A percentile compares a stretch with the other conserved stretches of the same genome.
phyloP scores from a whole-genome alignment of 2,329 filamentous ascomycete genomes.

The Claviceps paspali region DNA sequence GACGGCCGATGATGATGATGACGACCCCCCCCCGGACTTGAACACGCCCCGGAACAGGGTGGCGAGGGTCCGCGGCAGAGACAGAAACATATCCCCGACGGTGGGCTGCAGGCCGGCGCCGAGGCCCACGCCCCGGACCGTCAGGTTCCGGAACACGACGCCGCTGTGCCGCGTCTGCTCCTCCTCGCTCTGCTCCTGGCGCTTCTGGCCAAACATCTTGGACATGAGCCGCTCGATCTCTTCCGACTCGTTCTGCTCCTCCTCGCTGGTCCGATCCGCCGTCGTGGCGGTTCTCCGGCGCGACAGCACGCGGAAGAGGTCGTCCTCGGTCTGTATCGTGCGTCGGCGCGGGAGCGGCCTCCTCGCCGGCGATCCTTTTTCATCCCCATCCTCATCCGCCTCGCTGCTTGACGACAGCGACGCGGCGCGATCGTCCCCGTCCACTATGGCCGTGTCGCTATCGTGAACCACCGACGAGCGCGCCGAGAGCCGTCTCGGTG shows the following conservation, averaged over 20 bases:
- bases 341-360: slow-evolving; percentile 10
- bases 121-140: slow-evolving; percentile 53
- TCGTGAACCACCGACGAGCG: too few species aligned
- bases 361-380: slow-evolving; percentile 5
- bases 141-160: slow-evolving; percentile 54
- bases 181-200: slow-evolving; percentile 51
- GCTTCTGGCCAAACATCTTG: slow-evolving; percentile 51
- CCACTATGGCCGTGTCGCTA: too few species aligned
- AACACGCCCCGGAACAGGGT: slow-evolving; percentile 27
- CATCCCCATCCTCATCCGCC: too few species aligned
- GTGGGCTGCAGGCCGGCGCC: slow-evolving; percentile 40
- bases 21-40: too few species aligned
- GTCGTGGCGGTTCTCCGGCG: slow-evolving; percentile 28
- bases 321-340: slow-evolving; percentile 29
- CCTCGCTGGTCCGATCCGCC: slow-evolving; percentile 10
- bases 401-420: too few species aligned
- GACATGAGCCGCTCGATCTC: slow-evolving; percentile 50
- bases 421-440: too few species aligned
- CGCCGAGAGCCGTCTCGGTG: too few species aligned
- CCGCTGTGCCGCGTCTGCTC: slow-evolving; percentile 55
- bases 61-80: slow-evolving; percentile 30
- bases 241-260: slow-evolving; percentile 25
- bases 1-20: slow-evolving; percentile 14
- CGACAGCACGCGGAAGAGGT: slow-evolving; percentile 33
- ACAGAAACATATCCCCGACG: slow-evolving; percentile 49